These are phyloP conservation scores for Salix udensis DNA, from an alignment of 345 rosid genomes.

Conservation along the genomic window DNA sequence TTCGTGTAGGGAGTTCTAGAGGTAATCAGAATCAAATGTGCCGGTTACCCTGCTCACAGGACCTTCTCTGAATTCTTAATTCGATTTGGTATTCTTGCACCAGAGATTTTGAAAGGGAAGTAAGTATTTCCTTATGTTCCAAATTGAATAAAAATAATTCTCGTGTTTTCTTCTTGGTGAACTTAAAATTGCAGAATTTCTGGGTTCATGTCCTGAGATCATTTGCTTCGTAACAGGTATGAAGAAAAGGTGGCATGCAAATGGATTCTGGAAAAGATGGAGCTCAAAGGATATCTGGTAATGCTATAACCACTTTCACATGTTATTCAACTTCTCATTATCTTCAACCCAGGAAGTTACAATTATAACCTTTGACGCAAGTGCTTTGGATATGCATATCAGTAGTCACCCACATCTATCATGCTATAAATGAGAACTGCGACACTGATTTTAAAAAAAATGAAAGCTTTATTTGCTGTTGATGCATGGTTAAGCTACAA, in stretches of 20 bases:
- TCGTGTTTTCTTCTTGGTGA: slow-evolving; percentile 1
- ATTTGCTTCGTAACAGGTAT: slow-evolving; percentile 36
- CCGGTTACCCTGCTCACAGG: slow-evolving; percentile 74
- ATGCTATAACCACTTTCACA: neutral
- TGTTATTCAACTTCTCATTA: neutral
- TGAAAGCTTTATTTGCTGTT: neutral
- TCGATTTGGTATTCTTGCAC: slow-evolving; percentile 63
- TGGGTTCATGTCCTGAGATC: slow-evolving; percentile 14
- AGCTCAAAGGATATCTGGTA: slow-evolving; percentile 73
- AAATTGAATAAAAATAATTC: neutral
- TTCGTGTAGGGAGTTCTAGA: slow-evolving; percentile 86
- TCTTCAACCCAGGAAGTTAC: neutral
- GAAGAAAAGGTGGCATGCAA: slow-evolving; percentile 75
- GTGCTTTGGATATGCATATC: neutral
- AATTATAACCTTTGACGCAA: neutral
- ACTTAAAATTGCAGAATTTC: slow-evolving; percentile 1
- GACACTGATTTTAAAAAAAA: too few species aligned
- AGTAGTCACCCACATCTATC: neutral
- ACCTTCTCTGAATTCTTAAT: slow-evolving; percentile 62
- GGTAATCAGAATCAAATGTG: slow-evolving; percentile 85
- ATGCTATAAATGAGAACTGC: neutral
- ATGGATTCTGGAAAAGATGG: slow-evolving; percentile 63
- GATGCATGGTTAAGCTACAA: neutral
- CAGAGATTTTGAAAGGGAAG: slow-evolving; percentile 52
- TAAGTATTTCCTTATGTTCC: slow-evolving; percentile 34